Conservation (phyloP, 2,329 filamentous ascomycete species). For the Fusarium odoratissimum region DNA sequence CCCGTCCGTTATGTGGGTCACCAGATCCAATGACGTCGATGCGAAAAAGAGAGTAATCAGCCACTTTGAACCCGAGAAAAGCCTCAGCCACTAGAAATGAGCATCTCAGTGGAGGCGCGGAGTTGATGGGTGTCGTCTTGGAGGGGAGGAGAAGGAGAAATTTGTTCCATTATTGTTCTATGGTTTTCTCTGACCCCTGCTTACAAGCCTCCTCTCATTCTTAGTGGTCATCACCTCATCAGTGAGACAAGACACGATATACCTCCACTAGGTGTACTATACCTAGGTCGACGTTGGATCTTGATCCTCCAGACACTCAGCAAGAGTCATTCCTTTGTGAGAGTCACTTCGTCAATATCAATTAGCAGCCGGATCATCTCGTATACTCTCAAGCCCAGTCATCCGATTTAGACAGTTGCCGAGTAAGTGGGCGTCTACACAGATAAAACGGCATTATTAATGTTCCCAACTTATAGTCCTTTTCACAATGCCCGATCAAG, state of each 20-base stretch:
- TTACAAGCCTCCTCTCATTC: background rate
- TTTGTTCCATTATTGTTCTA: conserved; percentile 35
- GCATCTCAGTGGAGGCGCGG: conserved; percentile 23
- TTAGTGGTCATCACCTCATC: conserved; percentile 28
- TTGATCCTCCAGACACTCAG: background rate
- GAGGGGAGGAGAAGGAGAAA: background rate
- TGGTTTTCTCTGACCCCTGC: conserved; percentile 25
- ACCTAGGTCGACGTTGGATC: background rate
- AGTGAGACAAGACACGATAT: conserved; percentile 4
- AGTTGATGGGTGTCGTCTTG: background rate
- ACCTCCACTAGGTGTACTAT: conserved; percentile 8
- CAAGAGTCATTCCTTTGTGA: conserved; percentile 8
- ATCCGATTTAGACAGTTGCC: background rate
- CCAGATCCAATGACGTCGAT: conserved; percentile 18
- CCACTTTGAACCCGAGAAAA: conserved; percentile 20
- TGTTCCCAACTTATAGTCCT: background rate
- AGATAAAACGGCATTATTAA: conserved; percentile 24
- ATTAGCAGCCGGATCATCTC: background rate
- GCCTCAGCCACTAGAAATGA: conserved; percentile 27
- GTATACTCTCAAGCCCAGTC: background rate
- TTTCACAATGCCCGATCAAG: conserved; percentile 53
- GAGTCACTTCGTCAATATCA: background rate
- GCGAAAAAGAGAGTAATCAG: conserved; percentile 14
- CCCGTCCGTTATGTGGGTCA: conserved; percentile 6
- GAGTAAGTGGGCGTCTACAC: background rate